Conservation (phyloP, 2,329 filamentous ascomycete species). For the Pseudogymnoascus sp. region DNA sequence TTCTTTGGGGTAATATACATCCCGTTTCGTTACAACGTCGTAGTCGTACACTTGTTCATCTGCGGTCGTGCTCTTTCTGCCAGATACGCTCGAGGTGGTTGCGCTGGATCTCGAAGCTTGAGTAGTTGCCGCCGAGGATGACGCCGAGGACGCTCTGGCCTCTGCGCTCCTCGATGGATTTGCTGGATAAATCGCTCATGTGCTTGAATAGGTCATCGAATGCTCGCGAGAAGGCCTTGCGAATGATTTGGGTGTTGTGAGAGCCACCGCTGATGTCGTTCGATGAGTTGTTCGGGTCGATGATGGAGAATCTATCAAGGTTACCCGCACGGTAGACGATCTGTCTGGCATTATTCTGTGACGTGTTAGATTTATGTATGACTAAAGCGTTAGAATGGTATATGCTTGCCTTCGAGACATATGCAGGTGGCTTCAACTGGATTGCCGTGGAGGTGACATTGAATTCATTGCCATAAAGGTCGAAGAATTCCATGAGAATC, state of each 20-base stretch:
- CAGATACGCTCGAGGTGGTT: conserved; percentile 33
- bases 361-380: background rate
- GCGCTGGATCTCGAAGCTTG: conserved; percentile 63
- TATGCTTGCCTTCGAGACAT: conserved; percentile 64
- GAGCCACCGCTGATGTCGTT: conserved; percentile 93
- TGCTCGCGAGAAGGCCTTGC: conserved; percentile 62
- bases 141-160: conserved; percentile 52
- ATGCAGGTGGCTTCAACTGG: conserved; percentile 64
- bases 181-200: conserved; percentile 44
- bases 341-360: conserved; percentile 17
- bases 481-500: conserved; percentile 78
- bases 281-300: conserved; percentile 76
- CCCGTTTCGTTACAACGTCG: background rate
- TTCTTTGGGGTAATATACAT: background rate
- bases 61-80: conserved; percentile 9
- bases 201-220: conserved; percentile 49
- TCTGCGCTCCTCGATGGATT: conserved; percentile 24
- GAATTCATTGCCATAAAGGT: conserved; percentile 81
- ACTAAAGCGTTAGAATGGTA: background rate
- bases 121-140: conserved; percentile 73
- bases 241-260: conserved; percentile 58
- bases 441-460: conserved; percentile 66
- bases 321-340: conserved; percentile 46
- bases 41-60: background rate
- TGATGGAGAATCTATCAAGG: conserved; percentile 68